Base-by-base conservation (phyloP, 2,329 filamentous ascomycete species). In the Hypoxylon sp. region DNA sequence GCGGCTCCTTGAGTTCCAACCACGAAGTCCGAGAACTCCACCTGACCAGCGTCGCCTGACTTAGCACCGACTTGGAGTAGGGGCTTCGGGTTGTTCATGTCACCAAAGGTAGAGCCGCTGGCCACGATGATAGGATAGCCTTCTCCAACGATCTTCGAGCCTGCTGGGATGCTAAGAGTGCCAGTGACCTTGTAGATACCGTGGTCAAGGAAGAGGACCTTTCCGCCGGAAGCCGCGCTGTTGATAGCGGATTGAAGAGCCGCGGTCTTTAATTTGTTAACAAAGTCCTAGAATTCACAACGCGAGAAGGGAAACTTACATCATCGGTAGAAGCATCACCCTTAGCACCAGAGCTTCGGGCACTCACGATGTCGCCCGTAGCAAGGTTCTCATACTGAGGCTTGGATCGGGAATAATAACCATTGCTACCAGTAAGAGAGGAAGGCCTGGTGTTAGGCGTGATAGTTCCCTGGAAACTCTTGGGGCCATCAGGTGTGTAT, bases 1-100 rank as follows among this genome's bases (percentile, higher is more conserved):
- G 89, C 84, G 25, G 89, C 80, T 1, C 91, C 92, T 62, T 87
- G 84, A 0, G 90, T 93, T 60, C 88, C 89, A 13, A 94, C 83
- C 52, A 94, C 86, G 73, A 92, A 87, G 75, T 94, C 92, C 3
- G 86, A 89, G 82, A 90, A 88, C 77, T 94, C 91, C 17, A 94
- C 82, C 13, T 81, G 82, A 5, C 92, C 92, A 9, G 78, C 78
- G 23, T 93, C 87, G 2, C 91, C 90, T 0, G 86, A 81, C 2
- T 72, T 73, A 19, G 74, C 73, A 9, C 90, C 91, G n/a, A 93
- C 85, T 70, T 89, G 86, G 0, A 94, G 82, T 0, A 94, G 88
- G 0, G 89, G 86, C 36, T 87, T 81, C 0, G 92, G 91, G 50
- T 82, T 82, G 63, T 80, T 83, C 51, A 87, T 84, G 71, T 89